These are phyloP conservation scores for Neurospora terricola DNA, from an alignment of 495 filamentous ascomycete genomes.

Conservation along the genomic window DNA sequence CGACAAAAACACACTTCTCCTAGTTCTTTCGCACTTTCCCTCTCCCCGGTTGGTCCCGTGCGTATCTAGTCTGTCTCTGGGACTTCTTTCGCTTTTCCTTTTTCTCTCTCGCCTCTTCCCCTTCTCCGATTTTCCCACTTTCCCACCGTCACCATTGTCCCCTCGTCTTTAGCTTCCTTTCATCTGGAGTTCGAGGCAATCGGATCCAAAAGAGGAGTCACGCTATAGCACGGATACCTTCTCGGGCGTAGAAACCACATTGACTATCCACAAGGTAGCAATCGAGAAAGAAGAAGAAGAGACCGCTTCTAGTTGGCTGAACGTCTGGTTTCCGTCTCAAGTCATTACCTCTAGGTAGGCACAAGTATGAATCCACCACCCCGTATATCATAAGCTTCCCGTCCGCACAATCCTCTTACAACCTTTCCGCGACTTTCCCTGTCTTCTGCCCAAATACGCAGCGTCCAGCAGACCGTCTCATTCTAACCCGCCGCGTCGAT, in stretches of 20 bases:
- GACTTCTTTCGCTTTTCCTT: not conserved
- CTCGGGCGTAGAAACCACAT: conserved; percentile 2
- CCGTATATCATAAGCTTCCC: not conserved
- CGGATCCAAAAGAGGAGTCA: not conserved
- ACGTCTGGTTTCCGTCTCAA: not conserved
- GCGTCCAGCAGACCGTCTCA: not conserved
- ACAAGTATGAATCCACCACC: not conserved
- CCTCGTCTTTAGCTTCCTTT: not conserved
- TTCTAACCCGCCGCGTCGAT: not conserved
- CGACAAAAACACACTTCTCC: not conserved
- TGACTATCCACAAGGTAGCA: not conserved
- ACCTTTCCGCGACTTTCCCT: not conserved
- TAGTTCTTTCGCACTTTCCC: not conserved
- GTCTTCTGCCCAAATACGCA: not conserved
- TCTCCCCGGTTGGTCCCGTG: conserved; percentile 3
- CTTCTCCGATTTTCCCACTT: not conserved
- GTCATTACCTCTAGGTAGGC: not conserved
- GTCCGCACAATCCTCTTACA: not conserved
- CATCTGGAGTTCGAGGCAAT: conserved; percentile 6
- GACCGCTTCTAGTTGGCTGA: not conserved
- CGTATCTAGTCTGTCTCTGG: not conserved
- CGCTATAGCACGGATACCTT: not conserved
- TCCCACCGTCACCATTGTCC: not conserved
- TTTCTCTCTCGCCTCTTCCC: not conserved
- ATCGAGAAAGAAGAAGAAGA: not conserved